Percentiles rank a stretch among this genome's conserved stretches.
These are phyloP conservation scores for Nakataea oryzae DNA, from an alignment of 2,329 filamentous ascomycete genomes.

Conservation along the genomic window DNA sequence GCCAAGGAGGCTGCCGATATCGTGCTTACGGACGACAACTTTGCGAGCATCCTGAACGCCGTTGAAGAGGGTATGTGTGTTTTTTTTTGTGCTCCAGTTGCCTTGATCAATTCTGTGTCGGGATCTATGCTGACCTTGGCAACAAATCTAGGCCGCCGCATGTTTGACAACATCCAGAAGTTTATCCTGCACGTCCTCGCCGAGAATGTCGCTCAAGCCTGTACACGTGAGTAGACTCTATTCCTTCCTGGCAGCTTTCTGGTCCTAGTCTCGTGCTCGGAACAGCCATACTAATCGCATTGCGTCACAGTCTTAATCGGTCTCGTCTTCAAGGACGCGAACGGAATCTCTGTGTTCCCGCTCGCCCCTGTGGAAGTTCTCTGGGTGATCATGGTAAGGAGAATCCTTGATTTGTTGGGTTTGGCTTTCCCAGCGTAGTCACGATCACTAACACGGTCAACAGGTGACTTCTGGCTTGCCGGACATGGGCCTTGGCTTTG, in stretches of 20 bases:
- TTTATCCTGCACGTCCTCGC: conserved; percentile 53
- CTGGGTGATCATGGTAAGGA: conserved; percentile 54
- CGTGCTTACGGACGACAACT: conserved; percentile 59
- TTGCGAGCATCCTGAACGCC: conserved; percentile 28
- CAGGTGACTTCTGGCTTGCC: conserved; percentile 50
- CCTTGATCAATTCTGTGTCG: not conserved
- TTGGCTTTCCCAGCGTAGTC: not conserved
- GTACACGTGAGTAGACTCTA: conserved; percentile 21
- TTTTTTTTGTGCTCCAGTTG: not conserved
- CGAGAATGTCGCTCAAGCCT: conserved; percentile 53
- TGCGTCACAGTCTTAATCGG: conserved; percentile 42
- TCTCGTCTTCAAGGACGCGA: conserved; percentile 51
- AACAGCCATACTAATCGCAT: not conserved
- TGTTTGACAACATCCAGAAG: conserved; percentile 58
- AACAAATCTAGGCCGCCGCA: conserved; percentile 32
- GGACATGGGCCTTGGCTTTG: conserved; percentile 59
- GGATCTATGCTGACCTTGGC: not conserved
- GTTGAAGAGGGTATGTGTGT: not conserved
- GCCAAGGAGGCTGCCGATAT: conserved; percentile 56
- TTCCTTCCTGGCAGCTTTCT: not conserved
- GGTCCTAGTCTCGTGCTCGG: not conserved
- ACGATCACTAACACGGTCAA: not conserved
- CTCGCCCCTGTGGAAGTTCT: conserved; percentile 57
- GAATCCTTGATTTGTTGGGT: not conserved
- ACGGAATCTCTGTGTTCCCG: conserved; percentile 51